Evolutionary conservation across 1,284 basidiomycete genomes (phyloP), one percentile per base, ranked within the genome.

Genomic region (Thecaphora frezii): DNA sequence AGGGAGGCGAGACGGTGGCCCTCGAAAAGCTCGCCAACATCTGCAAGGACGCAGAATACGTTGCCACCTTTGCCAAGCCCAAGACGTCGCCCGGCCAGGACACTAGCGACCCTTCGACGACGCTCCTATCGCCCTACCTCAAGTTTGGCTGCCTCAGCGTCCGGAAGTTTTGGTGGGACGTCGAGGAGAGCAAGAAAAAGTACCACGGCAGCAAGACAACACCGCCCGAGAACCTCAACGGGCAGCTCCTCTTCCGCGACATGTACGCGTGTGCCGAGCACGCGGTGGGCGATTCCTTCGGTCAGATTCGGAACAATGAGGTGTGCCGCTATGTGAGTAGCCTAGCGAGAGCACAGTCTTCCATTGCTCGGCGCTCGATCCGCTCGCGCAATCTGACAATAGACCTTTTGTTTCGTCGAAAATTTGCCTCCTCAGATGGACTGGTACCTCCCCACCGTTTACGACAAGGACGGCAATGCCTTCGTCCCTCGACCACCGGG

Each of bases 131-230:
- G 16, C 81, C 82, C 0, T 81, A 82, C 65, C 68, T 83, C 48
- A 84, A 84, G 57, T 84, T 85, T 58, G 84, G 83, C 22, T 83
- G 82, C 51, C 59, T 85, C 14, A 80, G 81, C 24, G 73, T 82
- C 2, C 54, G 71, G 3, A 61, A 59, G 44, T 46, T 73, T 36
- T 73, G 71, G 71, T 67, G 58, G 52, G 71, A 73, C 28, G 58
- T 46, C 4, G 55, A 69, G 16, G 69, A 71, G 16, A 54, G 54
- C 5, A 63, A 65, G 49, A 66, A 66, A 22, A 54, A 53, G 49
- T 71, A 71, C 58, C 73, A 73, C 46, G 69, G 69, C 7, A 54
- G 51, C 26, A 59, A 59, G 45, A 71, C 63, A 0, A 47, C 48
- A 0, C 54, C 61, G 1, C 71, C 71, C 1, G 67, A 72, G 26